A percentile compares a stretch with the other conserved stretches of the same genome.
These are phyloP conservation scores for Ceratopteris richardii DNA, from an alignment of 75 land plant species.

Conservation along the genomic window DNA sequence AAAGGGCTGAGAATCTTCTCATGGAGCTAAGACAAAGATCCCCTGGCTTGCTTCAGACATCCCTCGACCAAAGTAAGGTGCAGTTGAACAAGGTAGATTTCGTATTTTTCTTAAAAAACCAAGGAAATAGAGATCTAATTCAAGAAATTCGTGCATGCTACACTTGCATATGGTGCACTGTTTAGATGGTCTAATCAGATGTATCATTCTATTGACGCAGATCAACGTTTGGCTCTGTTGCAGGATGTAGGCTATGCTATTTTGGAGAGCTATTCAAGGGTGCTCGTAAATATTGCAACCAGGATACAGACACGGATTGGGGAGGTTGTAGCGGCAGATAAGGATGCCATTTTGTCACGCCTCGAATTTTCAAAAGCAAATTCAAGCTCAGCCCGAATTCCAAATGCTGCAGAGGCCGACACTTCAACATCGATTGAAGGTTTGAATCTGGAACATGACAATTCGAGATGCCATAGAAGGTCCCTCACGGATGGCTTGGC, in stretches of 20 bases:
- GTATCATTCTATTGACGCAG: no score
- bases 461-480: no score
- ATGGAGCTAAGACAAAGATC: conserved; percentile 5
- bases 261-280: conserved; percentile 7
- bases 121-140: neutral
- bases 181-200: no score
- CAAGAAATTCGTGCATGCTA: neutral
- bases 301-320: conserved; percentile 5
- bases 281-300: conserved; percentile 3
- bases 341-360: conserved; percentile 2
- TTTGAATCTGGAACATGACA: no score
- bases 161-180: neutral
- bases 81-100: conserved; percentile 6
- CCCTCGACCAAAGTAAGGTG: conserved; percentile 6
- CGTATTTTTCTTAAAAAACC: neutral
- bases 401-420: no score
- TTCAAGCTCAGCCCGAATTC: neutral
- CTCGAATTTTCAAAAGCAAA: neutral
- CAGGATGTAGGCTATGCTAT: conserved; percentile 7
- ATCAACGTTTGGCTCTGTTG: no score
- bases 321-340: conserved; percentile 1
- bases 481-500: no score
- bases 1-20: conserved; percentile 9
- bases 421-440: no score
- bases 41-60: conserved; percentile 7